These are phyloP conservation scores for Nasturtium officinale DNA, from an alignment of 345 rosid species.

Conservation along the genomic window DNA sequence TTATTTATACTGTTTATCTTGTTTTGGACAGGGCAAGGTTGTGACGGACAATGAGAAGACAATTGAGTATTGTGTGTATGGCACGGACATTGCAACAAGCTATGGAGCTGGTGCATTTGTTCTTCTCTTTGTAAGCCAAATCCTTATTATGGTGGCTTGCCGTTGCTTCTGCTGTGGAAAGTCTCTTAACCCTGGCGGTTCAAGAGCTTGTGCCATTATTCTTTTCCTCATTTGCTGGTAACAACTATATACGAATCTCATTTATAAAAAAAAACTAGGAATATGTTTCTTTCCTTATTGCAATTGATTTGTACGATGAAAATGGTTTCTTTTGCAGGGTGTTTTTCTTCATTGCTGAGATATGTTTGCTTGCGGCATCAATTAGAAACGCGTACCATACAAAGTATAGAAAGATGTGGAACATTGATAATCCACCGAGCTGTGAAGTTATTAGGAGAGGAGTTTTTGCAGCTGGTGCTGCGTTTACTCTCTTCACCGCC, in stretches of 20 bases:
- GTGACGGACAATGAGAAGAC: conserved; percentile 51
- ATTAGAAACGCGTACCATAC: conserved; percentile 89
- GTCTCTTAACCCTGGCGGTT: conserved; percentile 76
- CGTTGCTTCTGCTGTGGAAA: conserved; percentile 94
- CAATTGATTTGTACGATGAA: not conserved
- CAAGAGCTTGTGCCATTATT: conserved; percentile 82
- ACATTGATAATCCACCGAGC: conserved; percentile 56
- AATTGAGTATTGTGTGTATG: conserved; percentile 70
- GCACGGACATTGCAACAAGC: conserved; percentile 86
- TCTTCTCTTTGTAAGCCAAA: conserved; percentile 74
- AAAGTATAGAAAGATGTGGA: conserved; percentile 59
- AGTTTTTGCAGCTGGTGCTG: conserved; percentile 97
- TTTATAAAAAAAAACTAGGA: too few species aligned
- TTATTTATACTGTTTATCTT: not conserved
- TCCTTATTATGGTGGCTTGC: conserved; percentile 82
- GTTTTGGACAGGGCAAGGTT: conserved; percentile 60
- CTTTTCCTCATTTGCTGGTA: conserved; percentile 93
- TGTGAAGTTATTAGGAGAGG: conserved; percentile 85
- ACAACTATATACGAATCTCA: not conserved
- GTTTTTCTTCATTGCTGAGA: conserved; percentile 78
- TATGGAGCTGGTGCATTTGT: conserved; percentile 81
- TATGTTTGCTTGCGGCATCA: conserved; percentile 81
- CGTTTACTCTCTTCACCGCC: conserved; percentile 72
- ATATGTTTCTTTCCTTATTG: too few species aligned
- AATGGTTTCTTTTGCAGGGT: conserved; percentile 51